Evolutionary conservation across 352 stramenopile genomes (phyloP).

Genomic region (Phytophthora litchii): DNA sequence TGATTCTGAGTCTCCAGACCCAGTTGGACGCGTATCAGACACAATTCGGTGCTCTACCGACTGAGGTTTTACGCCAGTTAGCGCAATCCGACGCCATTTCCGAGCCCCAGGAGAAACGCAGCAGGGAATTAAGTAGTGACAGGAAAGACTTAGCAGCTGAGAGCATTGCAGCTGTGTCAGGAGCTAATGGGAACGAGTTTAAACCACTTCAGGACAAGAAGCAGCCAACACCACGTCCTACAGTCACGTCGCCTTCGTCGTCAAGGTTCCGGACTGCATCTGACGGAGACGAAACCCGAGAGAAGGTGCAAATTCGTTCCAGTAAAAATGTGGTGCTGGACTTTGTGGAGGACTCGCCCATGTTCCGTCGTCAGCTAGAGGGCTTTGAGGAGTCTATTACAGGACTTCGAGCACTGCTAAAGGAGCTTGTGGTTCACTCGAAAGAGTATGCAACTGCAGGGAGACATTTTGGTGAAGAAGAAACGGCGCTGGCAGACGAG

Average conservation of each 20-base stretch:
- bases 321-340: constrained; percentile 86
- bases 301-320: constrained; percentile 34
- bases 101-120: constrained; percentile 20
- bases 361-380: constrained; percentile 84
- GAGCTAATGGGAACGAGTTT: constrained; percentile 1
- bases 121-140: constrained; percentile 25
- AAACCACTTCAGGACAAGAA: constrained; percentile 14
- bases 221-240: constrained; percentile 8
- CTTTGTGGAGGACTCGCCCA: constrained; percentile 87
- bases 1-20: constrained; percentile 80
- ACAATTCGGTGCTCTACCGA: constrained; percentile 57
- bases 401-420: constrained; percentile 65
- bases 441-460: constrained; percentile 82
- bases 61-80: constrained; percentile 34
- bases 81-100: constrained; percentile 20
- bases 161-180: background rate
- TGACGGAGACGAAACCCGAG: constrained; percentile 18
- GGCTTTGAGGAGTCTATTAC: constrained; percentile 79
- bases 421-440: constrained; percentile 68
- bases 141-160: constrained; percentile 17
- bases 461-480: constrained; percentile 68
- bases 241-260: constrained; percentile 17
- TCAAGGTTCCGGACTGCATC: constrained; percentile 3
- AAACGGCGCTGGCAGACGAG: constrained; percentile 73
- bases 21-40: constrained; percentile 66